Base-by-base conservation (phyloP, 1,284 basidiomycete species). In the Wallemia mellicola region DNA sequence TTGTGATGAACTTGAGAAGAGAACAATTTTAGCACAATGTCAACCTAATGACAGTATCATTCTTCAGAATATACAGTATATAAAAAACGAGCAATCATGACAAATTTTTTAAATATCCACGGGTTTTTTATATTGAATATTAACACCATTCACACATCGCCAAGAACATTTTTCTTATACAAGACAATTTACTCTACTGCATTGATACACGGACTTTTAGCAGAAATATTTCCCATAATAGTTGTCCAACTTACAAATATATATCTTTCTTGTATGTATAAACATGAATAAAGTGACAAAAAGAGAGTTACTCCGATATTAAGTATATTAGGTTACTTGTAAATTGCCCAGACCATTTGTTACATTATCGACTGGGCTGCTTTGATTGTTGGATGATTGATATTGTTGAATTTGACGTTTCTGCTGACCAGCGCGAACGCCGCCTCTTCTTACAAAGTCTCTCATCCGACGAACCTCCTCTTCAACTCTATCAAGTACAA, bases 381-480 rank as follows among this genome's bases (percentile, higher is more conserved):
- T 28, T 9, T 25, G 2, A 14, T 27, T 25, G 25, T 17, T 26
- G 9, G 27, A 57, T 57, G 15, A 25, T 25, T 28, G 24, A 19
- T 57, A 25, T 26, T 28, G 24, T n/a, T 26, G 55, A 28, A 57
- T 9, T 28, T 57, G 55, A 28, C 24, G 25, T n/a, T 57, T 26
- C 24, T 57, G 55, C 55, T 57, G 55, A 19, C 27, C 25, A 28
- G 55, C 55, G 7, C 55, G 7, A n/a, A 57, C 55, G 24, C 55
- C 55, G 17, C 55, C 55, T 26, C 55, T 26, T 28, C 55, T 26
- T 3, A 57, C 55, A n/a, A 57, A 57, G 15, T 57, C 55, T 19
- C 55, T 19, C 55, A 57, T 57, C 9, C 55, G 55, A 26, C 55
- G 55, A 7, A 57, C 55, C 55, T 57, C 55, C 55, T 57, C 55